Evolutionary conservation across 1,139 yeast species (phyloP).

Genomic region (Chernovozyma aurita): DNA sequence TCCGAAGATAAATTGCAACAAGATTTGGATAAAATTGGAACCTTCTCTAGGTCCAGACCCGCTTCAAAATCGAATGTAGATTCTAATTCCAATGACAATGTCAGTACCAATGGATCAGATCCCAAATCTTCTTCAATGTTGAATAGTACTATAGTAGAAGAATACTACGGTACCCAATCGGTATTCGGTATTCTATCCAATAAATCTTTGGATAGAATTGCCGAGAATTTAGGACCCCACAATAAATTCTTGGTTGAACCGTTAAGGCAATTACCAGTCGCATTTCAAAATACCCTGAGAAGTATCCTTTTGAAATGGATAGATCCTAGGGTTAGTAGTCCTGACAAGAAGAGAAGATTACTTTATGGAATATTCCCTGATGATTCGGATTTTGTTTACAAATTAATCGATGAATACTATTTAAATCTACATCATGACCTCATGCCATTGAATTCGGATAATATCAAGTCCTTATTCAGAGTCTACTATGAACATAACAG

Average conservation of each 20-base stretch:
- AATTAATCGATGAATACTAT: slow-evolving; percentile 20
- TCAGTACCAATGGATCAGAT: not conserved
- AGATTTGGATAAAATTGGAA: no score
- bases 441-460: slow-evolving; percentile 8
- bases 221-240: slow-evolving; percentile 20
- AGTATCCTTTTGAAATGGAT: slow-evolving; percentile 26
- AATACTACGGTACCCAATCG: slow-evolving; percentile 37
- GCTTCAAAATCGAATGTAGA: not conserved
- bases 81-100: not conserved
- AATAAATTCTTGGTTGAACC: slow-evolving; percentile 22
- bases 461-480: slow-evolving; percentile 12
- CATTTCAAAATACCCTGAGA: slow-evolving; percentile 19
- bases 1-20: no score
- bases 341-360: slow-evolving; percentile 15
- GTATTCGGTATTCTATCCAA: slow-evolving; percentile 33
- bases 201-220: slow-evolving; percentile 33
- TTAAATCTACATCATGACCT: slow-evolving; percentile 4
- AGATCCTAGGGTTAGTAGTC: slow-evolving; percentile 27
- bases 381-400: slow-evolving; percentile 19
- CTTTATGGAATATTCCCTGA: slow-evolving; percentile 26
- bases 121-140: not conserved
- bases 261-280: slow-evolving; percentile 27
- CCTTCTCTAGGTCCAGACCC: not conserved
- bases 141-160: slow-evolving; percentile 3
- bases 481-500: slow-evolving; percentile 12